Evolutionary conservation across 305 asterid genomes (phyloP).

Genomic region (Andrographis paniculata): DNA sequence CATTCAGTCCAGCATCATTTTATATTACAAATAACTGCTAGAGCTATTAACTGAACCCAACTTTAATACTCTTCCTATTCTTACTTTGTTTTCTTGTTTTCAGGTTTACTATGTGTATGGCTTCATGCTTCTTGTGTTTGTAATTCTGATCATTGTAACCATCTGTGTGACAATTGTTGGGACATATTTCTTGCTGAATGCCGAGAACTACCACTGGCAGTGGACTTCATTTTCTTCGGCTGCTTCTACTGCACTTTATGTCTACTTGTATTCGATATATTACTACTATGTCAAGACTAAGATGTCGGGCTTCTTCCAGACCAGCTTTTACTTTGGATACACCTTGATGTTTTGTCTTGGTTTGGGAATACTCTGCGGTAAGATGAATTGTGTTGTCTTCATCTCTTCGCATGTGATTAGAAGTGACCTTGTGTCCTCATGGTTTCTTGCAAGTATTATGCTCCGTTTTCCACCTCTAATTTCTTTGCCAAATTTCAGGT

Average conservation of each 20-base stretch:
- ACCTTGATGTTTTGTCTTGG: slow-evolving; percentile 69
- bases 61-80: too few species aligned
- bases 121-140: slow-evolving; percentile 69
- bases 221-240: slow-evolving; percentile 80
- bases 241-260: slow-evolving; percentile 38
- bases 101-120: slow-evolving; percentile 78
- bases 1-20: too few species aligned
- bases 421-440: too few species aligned
- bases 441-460: too few species aligned
- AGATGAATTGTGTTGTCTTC: too few species aligned
- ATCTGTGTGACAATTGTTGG: slow-evolving; percentile 72
- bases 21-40: too few species aligned
- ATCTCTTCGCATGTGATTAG: too few species aligned
- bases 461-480: too few species aligned
- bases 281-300: slow-evolving; percentile 61
- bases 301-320: slow-evolving; percentile 72
- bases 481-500: slow-evolving; percentile 32
- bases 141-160: slow-evolving; percentile 67
- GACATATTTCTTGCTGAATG: slow-evolving; percentile 65
- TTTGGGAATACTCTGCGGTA: slow-evolving; percentile 63
- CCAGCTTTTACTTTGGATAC: slow-evolving; percentile 58
- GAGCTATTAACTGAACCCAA: too few species aligned
- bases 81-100: too few species aligned
- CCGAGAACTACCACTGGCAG: slow-evolving; percentile 82
- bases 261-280: slow-evolving; percentile 37